Evolutionary conservation across 768 basidiomycete species (phyloP).

Genomic region (Lentinula lateritia): DNA sequence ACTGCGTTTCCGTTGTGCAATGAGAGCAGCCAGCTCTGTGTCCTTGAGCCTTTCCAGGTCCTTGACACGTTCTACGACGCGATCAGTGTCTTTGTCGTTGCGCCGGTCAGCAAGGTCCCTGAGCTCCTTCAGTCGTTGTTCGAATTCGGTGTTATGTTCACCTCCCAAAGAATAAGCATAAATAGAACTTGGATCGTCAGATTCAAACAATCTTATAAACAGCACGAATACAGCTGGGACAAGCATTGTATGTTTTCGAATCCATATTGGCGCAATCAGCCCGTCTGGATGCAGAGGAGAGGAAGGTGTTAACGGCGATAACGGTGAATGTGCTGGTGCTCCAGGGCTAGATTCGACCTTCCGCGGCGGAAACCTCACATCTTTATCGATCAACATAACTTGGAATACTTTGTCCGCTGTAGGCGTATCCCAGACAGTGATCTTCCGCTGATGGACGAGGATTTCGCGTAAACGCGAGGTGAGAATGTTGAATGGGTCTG

Average conservation of each 20-base stretch:
- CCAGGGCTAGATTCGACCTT: slow-evolving; percentile 32
- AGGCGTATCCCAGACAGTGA: slow-evolving; percentile 61
- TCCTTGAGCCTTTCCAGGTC: slow-evolving; percentile 68
- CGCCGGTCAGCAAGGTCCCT: not conserved
- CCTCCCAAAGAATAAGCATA: too few relatives aligned
- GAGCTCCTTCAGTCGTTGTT: not conserved
- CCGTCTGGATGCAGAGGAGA: slow-evolving; percentile 95
- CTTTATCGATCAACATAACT: slow-evolving; percentile 78
- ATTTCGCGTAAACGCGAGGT: slow-evolving; percentile 60
- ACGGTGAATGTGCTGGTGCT: slow-evolving; percentile 60
- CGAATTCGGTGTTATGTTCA: not conserved
- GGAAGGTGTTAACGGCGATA: slow-evolving; percentile 86
- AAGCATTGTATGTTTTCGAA: slow-evolving; percentile 89
- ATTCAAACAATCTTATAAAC: slow-evolving; percentile 80
- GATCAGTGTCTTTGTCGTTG: slow-evolving; percentile 43
- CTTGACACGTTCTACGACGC: slow-evolving; percentile 47
- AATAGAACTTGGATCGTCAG: slow-evolving; percentile 35
- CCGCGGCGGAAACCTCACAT: slow-evolving; percentile 80
- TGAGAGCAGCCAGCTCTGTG: slow-evolving; percentile 70
- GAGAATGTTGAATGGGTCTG: slow-evolving; percentile 62
- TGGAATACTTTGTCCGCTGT: slow-evolving; percentile 67
- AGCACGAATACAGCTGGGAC: slow-evolving; percentile 92
- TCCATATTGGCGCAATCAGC: slow-evolving; percentile 96
- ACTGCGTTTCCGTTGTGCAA: slow-evolving; percentile 72
- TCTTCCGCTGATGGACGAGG: slow-evolving; percentile 56